Conservation (phyloP, 2,329 filamentous ascomycete species). For the Pseudogymnoascus sp. region DNA sequence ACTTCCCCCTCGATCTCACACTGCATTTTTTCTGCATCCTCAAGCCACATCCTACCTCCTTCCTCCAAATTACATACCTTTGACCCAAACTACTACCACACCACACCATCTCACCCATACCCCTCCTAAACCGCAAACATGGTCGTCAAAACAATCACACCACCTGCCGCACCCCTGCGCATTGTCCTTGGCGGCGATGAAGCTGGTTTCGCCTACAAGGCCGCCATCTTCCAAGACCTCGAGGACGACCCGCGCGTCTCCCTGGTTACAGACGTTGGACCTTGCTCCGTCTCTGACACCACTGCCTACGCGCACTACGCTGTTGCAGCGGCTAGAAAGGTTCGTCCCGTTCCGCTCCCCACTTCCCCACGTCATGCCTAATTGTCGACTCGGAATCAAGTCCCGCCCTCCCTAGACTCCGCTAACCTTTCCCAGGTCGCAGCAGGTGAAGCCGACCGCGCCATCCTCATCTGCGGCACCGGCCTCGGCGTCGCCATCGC, state of each 20-base stretch:
- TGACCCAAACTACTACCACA: background rate
- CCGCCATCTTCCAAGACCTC: constrained; percentile 67
- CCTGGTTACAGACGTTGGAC: constrained; percentile 65
- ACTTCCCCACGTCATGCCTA: background rate
- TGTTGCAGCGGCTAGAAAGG: constrained; percentile 53
- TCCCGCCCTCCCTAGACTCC: background rate
- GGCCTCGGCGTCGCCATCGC: constrained; percentile 79
- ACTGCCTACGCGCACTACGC: constrained; percentile 77
- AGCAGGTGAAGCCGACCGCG: constrained; percentile 63
- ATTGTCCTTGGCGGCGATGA: constrained; percentile 56
- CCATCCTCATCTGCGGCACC: constrained; percentile 76
- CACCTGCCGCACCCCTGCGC: constrained; percentile 34
- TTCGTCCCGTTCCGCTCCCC: background rate
- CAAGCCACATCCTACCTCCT: background rate
- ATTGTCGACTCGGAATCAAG: constrained; percentile 12
- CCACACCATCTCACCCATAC: background rate
- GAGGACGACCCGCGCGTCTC: constrained; percentile 59
- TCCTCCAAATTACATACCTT: background rate
- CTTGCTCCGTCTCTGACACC: constrained; percentile 58
- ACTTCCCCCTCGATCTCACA: background rate
- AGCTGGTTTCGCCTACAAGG: constrained; percentile 66
- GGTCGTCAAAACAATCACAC: background rate
- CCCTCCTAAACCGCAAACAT: background rate
- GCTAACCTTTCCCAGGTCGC: constrained; percentile 42
- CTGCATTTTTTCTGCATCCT: background rate